Base-by-base conservation (phyloP, 495 filamentous ascomycete genomes). In the Hypoxylon rickii region DNA sequence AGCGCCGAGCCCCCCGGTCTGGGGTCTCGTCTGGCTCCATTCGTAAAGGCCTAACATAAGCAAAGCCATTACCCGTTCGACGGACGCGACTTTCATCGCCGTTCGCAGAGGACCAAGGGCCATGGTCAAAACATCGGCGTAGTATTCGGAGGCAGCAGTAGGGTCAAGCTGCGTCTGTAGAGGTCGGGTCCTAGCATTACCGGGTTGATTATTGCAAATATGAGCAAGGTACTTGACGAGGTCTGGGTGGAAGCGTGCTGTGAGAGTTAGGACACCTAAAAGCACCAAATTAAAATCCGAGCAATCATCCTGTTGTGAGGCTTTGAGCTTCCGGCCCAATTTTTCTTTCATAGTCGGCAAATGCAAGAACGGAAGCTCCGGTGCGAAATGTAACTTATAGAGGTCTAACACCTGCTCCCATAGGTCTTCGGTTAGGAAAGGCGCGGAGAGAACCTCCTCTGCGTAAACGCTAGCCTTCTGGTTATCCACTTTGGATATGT, bases 21-120 rank as follows among this genome's bases (percentile, higher is more conserved):
- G 68, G 26, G 76, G 76, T 6, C 57, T 57, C 26, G 81, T 83
- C 75, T 89, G 89, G 21, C 87, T 86, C 89, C 90, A 94, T 63
- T 93, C 89, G 61, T 94, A 89, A 16, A 94, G 76, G 0, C 84
- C 87, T 7, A 96, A 75, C 89, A 95, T 94, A 36, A 94, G 72
- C 15, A 89, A 76, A 3, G 87, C 88, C 62, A 93, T 89, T 2
- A 88, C 84, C 17, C 86, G 79, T 48, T 92, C 84, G 4, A 95
- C 75, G 7, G 79, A 86, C 62, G 63, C 85, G 61, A 44, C 77
- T 49, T 65, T 82, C 77, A 75, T 87, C 61, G 67, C 76, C 57
- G 66, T 79, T 66, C 68, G 76, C 65, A 79, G 73, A 48, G 63
- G 81, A 33, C 82, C 83, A 49, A 89, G 79, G 38, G 83, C 82